A percentile compares a stretch with the other conserved stretches of the same genome.
These are phyloP conservation scores for Colletotrichum eleusines DNA, from an alignment of 2,329 filamentous ascomycete species.

Conservation along the genomic window DNA sequence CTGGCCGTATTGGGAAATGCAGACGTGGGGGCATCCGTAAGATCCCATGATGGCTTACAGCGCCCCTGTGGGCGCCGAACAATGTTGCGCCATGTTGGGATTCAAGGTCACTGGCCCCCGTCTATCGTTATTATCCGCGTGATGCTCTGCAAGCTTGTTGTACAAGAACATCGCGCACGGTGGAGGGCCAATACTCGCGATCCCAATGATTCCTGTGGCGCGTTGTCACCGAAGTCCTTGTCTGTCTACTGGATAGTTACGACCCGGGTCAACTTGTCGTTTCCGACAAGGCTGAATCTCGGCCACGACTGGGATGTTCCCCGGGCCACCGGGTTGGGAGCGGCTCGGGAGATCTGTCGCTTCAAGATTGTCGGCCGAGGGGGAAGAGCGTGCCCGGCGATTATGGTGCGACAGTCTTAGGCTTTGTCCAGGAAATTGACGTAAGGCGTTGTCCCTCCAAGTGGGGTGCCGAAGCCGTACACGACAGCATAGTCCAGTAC, in stretches of 20 bases:
- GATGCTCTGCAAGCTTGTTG: constrained; percentile 4
- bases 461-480: constrained; percentile 21
- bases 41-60: constrained; percentile 10
- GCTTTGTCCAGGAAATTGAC: constrained; percentile 28
- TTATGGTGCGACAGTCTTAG: constrained; percentile 26
- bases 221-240: not conserved
- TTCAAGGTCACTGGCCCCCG: too few relatives aligned
- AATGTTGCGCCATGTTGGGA: not conserved
- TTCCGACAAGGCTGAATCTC: constrained; percentile 35
- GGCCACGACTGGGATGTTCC: constrained; percentile 22
- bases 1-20: not conserved
- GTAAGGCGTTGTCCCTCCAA: not conserved
- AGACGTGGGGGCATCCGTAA: constrained; percentile 8
- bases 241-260: constrained; percentile 13
- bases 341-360: constrained; percentile 32
- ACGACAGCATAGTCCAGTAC: not conserved
- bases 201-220: not conserved
- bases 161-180: not conserved
- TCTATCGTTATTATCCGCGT: not conserved
- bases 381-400: constrained; percentile 8
- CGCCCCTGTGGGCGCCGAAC: not conserved
- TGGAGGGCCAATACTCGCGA: not conserved
- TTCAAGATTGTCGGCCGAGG: constrained; percentile 15
- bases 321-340: constrained; percentile 5
- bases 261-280: not conserved